Evolutionary conservation across 768 basidiomycete genomes (phyloP), one percentile per base, ranked within the genome.

Genomic region (Rossbeevera mucosa): DNA sequence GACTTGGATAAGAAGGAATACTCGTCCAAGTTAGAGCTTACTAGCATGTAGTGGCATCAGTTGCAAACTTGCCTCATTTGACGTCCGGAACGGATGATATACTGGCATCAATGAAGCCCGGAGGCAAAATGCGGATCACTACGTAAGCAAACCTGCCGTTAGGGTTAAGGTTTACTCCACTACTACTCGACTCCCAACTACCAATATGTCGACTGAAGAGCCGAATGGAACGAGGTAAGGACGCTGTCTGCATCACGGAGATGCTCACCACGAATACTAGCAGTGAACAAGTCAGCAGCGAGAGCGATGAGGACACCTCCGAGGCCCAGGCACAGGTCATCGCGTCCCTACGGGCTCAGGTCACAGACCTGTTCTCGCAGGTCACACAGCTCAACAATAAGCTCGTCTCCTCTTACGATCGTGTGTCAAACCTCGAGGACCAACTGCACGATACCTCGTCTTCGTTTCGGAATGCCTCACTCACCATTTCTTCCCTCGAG

Each of bases 381-480:
- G 91, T 96, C 43, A 83, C 85, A 24, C 82, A 89, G 64, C 85
- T 98, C 57, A 98, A 98, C 70, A 73, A 76, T 70, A 98, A 98
- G 67, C 87, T 99, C 44, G 92, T 99, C 55, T 77, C 82, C 54
- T 91, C 90, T 2, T 95, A 96, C 69, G 91, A 94, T 67, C 81
- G 91, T 26, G 83, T 95, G 26, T 94, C 94, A 16, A 86, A 91
- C 75, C 79, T 99, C 47, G 94, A 98, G 66, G 95, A 97, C 65
- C 80, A 89, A 52, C 71, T 94, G 12, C 88, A 94, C 61, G 76
- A 86, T 48, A 65, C 81, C 4, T 78, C 80, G 8, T 76, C 81
- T 22, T 76, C 80, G 30, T 64, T 85, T 13, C 82, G 85, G 7
- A 65, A 76, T 12, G 77, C 85, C 2, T 77, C 82, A 12, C 72